Base-by-base conservation (phyloP, 176 grass and related monocot genomes). In the Ensete ventricosum region DNA sequence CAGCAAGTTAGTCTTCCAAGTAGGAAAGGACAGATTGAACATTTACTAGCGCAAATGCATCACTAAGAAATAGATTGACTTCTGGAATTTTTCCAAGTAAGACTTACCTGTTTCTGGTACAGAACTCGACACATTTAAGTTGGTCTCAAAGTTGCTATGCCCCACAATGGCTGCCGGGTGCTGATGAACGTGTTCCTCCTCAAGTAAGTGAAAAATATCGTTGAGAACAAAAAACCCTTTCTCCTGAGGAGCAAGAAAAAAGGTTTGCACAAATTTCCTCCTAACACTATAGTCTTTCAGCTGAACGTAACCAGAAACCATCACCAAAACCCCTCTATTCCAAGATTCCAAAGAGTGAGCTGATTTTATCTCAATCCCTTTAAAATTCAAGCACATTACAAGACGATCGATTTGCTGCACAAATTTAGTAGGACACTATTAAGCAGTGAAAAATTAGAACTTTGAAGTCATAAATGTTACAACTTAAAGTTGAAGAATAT, bases 281-380 rank as follows among this genome's bases (percentile, higher is more conserved):
- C 87, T 82, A 14, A 53, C 74, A 78, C 76, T 84, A 52, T 85
- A 85, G 52, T 73, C 81, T 66, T 89, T 87, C 54, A 79, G 64
- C 60, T 90, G 90, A 52, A 96, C 87, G 70, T 88, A 81, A 65
- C 93, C 93, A 71, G 93, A 90, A 80, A 92, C 93, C 87, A 92
- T 53, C 71, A 89, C 77, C 68, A 79, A 71, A 55, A 96, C 73
- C 0, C 89, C 77, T 1, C 67, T 83, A 72, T 49, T 72, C 74
- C 80, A 92, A 53, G 93, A 92, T 51, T 89, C 81, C 62, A 92
- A 57, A 55, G 84, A 96, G 78, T 96, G 91, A 11, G 89, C 93
- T 43, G 89, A 90, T 78, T 85, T 96, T 69, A 96, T 83, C 83
- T 96, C 89, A 24, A 96, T 83, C 80, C 84, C 87, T 52, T 77